Evolutionary conservation across 2,329 filamentous ascomycete species (phyloP).

Genomic region (Aspergillus tubingensis): DNA sequence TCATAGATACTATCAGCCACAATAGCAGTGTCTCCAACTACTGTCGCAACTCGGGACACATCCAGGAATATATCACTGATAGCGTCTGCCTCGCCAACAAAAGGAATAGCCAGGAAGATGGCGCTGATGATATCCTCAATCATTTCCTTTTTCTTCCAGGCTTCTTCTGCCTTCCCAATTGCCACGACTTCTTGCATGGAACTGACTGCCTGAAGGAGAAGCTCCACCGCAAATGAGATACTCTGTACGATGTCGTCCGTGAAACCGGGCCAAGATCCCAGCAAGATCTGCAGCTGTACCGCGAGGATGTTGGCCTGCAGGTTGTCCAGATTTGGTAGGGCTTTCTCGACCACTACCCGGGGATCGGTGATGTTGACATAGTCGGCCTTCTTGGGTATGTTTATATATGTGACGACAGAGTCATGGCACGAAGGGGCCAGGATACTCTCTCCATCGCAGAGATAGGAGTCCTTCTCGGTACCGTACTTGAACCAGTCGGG

Average conservation of each 20-base stretch:
- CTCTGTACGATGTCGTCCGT: constrained; percentile 6
- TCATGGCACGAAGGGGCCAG: neutral
- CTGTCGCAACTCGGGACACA: constrained; percentile 8
- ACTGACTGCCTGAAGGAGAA: constrained; percentile 11
- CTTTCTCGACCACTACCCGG: neutral
- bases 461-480: neutral
- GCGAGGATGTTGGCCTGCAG: neutral
- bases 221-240: constrained; percentile 9
- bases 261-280: constrained; percentile 4
- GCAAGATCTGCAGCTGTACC: neutral
- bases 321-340: neutral
- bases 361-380: neutral
- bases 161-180: constrained; percentile 14
- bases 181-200: constrained; percentile 15
- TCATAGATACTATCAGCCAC: constrained; percentile 13
- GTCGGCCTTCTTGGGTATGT: neutral
- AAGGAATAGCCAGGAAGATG: constrained; percentile 16
- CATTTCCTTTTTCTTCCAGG: constrained; percentile 10
- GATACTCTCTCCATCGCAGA: neutral
- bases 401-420: neutral
- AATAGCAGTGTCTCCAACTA: constrained; percentile 11
- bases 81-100: constrained; percentile 9
- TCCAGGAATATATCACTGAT: constrained; percentile 6
- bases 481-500: neutral
- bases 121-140: constrained; percentile 18